Base-by-base conservation (phyloP, 2,329 filamentous ascomycete species). In the Xylaria sp. region DNA sequence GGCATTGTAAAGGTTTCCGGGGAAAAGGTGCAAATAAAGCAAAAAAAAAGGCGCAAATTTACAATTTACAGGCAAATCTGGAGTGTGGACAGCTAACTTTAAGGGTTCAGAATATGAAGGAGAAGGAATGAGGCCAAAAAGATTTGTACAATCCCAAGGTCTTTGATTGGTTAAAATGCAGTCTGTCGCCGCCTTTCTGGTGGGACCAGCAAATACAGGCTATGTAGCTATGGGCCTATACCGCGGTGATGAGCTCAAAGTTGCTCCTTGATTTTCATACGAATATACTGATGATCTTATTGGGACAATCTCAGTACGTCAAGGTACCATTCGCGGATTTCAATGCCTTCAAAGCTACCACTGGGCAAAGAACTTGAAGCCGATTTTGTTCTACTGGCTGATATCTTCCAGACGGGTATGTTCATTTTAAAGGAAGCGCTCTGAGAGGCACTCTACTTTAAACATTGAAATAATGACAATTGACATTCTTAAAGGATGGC, bases 161-260 rank as follows among this genome's bases (percentile, higher is more conserved):
- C 23, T 25, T 25, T 25, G 23, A 25, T 25, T 25, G 23, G 23
- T 25, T 25, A 25, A 25, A 25, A 25, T 25, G 23, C 23, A 25
- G 23, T 25, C 23, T 25, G 23, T 25, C 23, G 23, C 23, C 23
- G 23, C 23, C 23, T 25, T 25, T 25, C 23, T 25, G 23, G 23
- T 25, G 23, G 23, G 23, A 25, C 23, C 23, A 25, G 23, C 23
- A 25, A 25, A 25, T 9, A 28, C 41, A 57, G 55, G 64, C 25
- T 66, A 66, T 39, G 64, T 66, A 12, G 57, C 64, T 1, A 66
- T 66, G 64, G 64, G 64, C 44, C 64, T 57, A 13, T 66, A 61
- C 15, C 64, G 57, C 4, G 64, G 64, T 18, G 60, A 50, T 48
- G 20, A 23, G 31, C 9, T 20, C 31, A 10, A 37, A 55, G 5